Percentiles rank a stretch among this genome's conserved stretches.
Evolutionary conservation across 2,329 filamentous ascomycete genomes (phyloP).

Genomic region (Colletotrichum salicis): DNA sequence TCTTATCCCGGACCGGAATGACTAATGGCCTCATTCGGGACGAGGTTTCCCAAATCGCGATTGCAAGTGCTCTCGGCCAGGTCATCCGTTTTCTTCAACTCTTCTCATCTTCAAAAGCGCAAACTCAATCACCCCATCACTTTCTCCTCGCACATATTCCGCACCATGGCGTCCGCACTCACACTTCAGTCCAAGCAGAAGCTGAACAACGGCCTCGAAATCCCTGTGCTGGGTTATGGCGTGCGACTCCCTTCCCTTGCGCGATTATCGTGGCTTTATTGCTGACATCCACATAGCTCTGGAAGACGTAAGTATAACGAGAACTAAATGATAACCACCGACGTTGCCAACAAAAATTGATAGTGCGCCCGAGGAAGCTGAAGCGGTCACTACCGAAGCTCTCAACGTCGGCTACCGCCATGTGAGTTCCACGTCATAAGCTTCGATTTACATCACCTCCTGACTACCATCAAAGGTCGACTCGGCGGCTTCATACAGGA

Average conservation of each 20-base stretch:
- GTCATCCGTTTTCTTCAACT: neutral
- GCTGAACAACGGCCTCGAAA: constrained; percentile 64
- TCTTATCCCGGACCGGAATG: neutral
- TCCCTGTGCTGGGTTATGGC: constrained; percentile 65
- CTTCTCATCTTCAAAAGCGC: neutral
- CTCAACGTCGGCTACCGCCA: constrained; percentile 65
- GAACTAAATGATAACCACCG: neutral
- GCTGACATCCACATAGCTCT: constrained; percentile 52
- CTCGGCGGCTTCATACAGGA: constrained; percentile 62
- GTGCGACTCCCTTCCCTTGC: constrained; percentile 49
- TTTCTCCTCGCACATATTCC: neutral
- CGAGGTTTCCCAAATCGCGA: neutral
- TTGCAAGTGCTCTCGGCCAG: neutral
- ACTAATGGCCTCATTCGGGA: constrained; percentile 27
- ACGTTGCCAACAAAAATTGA: neutral
- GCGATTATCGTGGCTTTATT: constrained; percentile 26
- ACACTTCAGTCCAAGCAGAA: constrained; percentile 60
- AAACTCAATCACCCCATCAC: neutral
- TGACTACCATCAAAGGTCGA: constrained; percentile 54
- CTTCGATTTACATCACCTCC: neutral
- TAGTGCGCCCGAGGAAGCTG: constrained; percentile 49
- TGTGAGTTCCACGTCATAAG: constrained; percentile 43
- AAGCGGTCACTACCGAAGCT: constrained; percentile 55
- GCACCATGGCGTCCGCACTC: constrained; percentile 56
- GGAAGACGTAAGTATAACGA: constrained; percentile 57